Percentiles rank a stretch among this genome's conserved stretches.
phyloP scores from a whole-genome alignment of 2,329 filamentous ascomycete species.

The Elsinoe arachidis region DNA sequence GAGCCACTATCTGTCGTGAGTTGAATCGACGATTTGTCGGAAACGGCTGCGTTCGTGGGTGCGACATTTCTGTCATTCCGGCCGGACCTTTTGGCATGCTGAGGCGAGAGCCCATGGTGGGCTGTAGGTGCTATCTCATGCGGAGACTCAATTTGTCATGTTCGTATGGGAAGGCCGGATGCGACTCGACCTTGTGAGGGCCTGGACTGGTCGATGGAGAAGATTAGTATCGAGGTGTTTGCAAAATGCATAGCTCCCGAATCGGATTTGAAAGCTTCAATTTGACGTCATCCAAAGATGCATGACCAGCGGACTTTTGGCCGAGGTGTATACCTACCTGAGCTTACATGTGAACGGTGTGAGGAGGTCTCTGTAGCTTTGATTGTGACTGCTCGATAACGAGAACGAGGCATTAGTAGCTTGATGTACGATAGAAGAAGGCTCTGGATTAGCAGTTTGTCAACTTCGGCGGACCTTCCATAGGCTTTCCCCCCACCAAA shows the following conservation, averaged over 20 bases:
- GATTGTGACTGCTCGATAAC: too few relatives aligned
- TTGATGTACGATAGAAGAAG: too few relatives aligned
- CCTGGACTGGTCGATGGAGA: background rate
- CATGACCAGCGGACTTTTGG: background rate
- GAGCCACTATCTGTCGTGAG: conserved; percentile 44
- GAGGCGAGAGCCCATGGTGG: conserved; percentile 39
- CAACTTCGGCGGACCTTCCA: background rate
- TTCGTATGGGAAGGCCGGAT: background rate
- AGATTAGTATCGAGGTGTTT: background rate
- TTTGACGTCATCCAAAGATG: conserved; percentile 9
- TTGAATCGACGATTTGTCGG: conserved; percentile 28
- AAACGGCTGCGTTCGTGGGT: conserved; percentile 23
- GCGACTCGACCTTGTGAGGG: background rate
- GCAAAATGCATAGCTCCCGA: background rate
- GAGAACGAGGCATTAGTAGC: background rate
- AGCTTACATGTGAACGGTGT: too few relatives aligned
- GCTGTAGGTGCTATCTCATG: conserved; percentile 2
- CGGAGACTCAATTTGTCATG: background rate
- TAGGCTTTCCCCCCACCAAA: conserved; percentile 1
- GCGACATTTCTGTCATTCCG: conserved; percentile 34
- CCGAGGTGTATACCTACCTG: background rate
- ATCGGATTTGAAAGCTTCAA: conserved; percentile 4
- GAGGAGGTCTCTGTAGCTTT: too few relatives aligned
- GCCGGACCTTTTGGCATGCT: conserved; percentile 37
- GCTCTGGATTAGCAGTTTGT: too few relatives aligned